Evolutionary conservation across 495 filamentous ascomycete species (phyloP).

Genomic region (Saxophila tyrrhenica): DNA sequence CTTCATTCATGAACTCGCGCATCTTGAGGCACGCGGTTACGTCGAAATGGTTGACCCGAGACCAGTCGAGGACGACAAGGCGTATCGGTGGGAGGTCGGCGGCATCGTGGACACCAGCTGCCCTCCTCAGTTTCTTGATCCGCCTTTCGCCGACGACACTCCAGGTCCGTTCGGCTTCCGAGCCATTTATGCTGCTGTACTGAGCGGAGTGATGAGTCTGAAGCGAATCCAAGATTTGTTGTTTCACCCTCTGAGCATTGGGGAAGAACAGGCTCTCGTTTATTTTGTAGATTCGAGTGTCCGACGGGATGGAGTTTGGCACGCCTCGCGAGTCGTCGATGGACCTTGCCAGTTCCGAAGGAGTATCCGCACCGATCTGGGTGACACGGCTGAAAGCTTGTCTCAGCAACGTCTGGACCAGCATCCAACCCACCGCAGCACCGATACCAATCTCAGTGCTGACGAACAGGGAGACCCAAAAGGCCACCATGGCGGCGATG

Average conservation of each 20-base stretch:
- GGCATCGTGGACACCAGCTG: conserved; percentile 8
- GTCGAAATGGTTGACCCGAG: conserved; percentile 14
- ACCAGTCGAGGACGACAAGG: conserved; percentile 16
- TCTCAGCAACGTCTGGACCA: conserved; percentile 36
- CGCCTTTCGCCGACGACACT: conserved; percentile 31
- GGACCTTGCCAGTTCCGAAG: conserved; percentile 6
- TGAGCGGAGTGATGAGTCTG: conserved; percentile 26
- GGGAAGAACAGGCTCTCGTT: conserved; percentile 37
- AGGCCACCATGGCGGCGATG: conserved; percentile 37
- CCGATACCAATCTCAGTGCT: conserved; percentile 39
- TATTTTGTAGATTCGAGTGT: conserved; percentile 34
- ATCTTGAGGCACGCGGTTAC: conserved; percentile 6
- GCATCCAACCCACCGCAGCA: conserved; percentile 35
- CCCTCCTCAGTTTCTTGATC: conserved; percentile 25
- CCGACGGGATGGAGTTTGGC: conserved; percentile 23
- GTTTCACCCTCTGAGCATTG: conserved; percentile 38
- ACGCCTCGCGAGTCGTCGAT: conserved; percentile 3
- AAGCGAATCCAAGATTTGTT: conserved; percentile 32
- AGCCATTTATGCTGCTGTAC: conserved; percentile 26
- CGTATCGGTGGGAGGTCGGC: conserved; percentile 12
- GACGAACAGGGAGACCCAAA: conserved; percentile 41
- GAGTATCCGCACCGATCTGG: conserved; percentile 6
- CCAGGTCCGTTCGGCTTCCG: conserved; percentile 34
- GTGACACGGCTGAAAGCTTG: conserved; percentile 31
- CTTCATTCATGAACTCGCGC: conserved; percentile 6